Conservation (phyloP, 2,329 filamentous ascomycete genomes). For the Triangularia setosa region DNA sequence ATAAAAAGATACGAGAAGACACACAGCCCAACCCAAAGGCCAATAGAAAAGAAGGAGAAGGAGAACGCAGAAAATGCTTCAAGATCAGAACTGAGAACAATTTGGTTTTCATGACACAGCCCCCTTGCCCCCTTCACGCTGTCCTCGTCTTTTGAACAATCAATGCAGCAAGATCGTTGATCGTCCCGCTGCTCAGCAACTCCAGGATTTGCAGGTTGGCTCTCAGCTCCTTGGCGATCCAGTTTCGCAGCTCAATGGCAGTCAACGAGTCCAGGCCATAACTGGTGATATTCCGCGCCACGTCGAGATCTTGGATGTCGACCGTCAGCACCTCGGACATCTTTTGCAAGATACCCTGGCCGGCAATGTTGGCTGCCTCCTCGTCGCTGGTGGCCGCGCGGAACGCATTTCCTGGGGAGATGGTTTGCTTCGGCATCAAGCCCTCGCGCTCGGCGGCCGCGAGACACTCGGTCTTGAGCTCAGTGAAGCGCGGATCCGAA, state of each 20-base stretch:
- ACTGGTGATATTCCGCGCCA: constrained; percentile 26
- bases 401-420: constrained; percentile 29
- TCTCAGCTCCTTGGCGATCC: constrained; percentile 27
- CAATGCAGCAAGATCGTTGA: constrained; percentile 24
- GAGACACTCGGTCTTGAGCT: constrained; percentile 22
- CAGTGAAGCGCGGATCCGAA: constrained; percentile 22
- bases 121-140: background rate
- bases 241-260: constrained; percentile 32
- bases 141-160: constrained; percentile 24
- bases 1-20: background rate
- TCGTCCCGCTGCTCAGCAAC: constrained; percentile 26
- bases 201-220: constrained; percentile 28
- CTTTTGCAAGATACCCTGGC: constrained; percentile 29
- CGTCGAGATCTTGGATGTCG: constrained; percentile 25
- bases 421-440: constrained; percentile 14
- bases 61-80: background rate
- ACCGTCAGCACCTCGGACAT: constrained; percentile 28
- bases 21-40: background rate
- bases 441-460: constrained; percentile 23
- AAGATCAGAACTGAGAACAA: background rate
- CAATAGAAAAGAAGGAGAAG: background rate
- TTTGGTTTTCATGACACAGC: background rate
- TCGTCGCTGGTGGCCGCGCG: constrained; percentile 27
- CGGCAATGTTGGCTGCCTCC: constrained; percentile 28
- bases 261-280: constrained; percentile 30